These are phyloP conservation scores for Pseudevernia furfuracea DNA, from an alignment of 495 filamentous ascomycete species.

Conservation along the genomic window DNA sequence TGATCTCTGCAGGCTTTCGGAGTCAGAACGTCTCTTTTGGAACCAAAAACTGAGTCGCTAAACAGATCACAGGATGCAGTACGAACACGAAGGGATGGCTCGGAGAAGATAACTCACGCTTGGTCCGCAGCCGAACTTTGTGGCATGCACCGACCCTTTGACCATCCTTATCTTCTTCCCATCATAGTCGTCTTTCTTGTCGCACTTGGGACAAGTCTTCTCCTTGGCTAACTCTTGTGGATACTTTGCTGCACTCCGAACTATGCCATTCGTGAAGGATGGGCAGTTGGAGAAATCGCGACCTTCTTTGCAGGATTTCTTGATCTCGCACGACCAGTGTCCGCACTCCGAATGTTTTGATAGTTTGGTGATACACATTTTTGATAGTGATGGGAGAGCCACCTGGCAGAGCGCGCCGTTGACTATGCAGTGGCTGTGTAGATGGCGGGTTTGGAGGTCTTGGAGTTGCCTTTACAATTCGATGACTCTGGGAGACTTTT, in stretches of 20 bases:
- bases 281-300: constrained; percentile 37
- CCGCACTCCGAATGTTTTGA: constrained; percentile 33
- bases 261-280: constrained; percentile 25
- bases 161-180: constrained; percentile 25
- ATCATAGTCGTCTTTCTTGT: constrained; percentile 28
- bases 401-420: neutral
- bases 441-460: neutral
- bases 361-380: constrained; percentile 37
- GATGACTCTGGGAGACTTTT: neutral
- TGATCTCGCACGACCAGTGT: constrained; percentile 35
- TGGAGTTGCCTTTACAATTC: neutral
- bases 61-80: neutral
- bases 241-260: constrained; percentile 11
- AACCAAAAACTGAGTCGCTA: neutral
- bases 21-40: neutral
- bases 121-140: constrained; percentile 11
- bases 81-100: neutral
- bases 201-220: constrained; percentile 29
- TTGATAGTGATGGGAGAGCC: neutral
- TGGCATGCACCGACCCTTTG: constrained; percentile 24
- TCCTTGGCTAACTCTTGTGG: constrained; percentile 13
- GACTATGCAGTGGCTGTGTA: neutral
- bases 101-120: constrained; percentile 2
- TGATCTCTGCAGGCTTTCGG: neutral
- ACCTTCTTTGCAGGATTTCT: constrained; percentile 30